A percentile compares a stretch with the other conserved stretches of the same genome.
These are phyloP conservation scores for Colletotrichum caudatum DNA, from an alignment of 2,329 filamentous ascomycete species.

Conservation along the genomic window DNA sequence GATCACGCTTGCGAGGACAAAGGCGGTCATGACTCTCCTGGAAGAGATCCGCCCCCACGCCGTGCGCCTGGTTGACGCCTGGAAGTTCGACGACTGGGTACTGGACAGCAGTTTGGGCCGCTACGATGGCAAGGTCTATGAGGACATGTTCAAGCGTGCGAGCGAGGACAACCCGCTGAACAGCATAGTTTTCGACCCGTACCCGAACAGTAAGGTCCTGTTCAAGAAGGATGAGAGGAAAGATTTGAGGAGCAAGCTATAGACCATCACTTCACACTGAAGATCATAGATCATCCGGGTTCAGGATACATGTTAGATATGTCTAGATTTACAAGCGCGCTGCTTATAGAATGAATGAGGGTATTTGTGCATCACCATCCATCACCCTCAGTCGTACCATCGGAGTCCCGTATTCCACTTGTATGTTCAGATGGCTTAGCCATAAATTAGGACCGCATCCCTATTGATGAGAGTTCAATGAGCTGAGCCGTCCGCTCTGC, in stretches of 20 bases:
- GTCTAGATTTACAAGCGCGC: constrained; percentile 11
- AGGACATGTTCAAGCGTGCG: constrained; percentile 80
- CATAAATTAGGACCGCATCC: background rate
- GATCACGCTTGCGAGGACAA: constrained; percentile 76
- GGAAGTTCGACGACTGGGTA: constrained; percentile 84
- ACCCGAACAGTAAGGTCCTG: constrained; percentile 71
- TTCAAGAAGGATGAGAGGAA: constrained; percentile 69
- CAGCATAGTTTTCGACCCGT: constrained; percentile 77
- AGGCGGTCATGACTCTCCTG: constrained; percentile 83
- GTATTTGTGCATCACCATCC: background rate
- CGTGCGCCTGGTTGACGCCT: constrained; percentile 77
- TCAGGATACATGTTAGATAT: background rate
- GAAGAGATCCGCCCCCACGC: constrained; percentile 81
- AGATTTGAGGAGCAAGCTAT: constrained; percentile 62
- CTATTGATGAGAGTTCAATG: background rate
- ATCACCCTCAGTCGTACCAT: background rate
- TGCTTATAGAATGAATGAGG: background rate
- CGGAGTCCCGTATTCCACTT: background rate
- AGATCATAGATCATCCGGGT: background rate
- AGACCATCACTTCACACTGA: constrained; percentile 18
- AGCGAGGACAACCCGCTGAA: constrained; percentile 81
- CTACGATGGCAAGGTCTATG: constrained; percentile 80
- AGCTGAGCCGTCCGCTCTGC: background rate
- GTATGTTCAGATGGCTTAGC: background rate
- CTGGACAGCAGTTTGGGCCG: constrained; percentile 78